Conservation (phyloP, 1,284 basidiomycete species). For the Vanrija pseudolonga region DNA sequence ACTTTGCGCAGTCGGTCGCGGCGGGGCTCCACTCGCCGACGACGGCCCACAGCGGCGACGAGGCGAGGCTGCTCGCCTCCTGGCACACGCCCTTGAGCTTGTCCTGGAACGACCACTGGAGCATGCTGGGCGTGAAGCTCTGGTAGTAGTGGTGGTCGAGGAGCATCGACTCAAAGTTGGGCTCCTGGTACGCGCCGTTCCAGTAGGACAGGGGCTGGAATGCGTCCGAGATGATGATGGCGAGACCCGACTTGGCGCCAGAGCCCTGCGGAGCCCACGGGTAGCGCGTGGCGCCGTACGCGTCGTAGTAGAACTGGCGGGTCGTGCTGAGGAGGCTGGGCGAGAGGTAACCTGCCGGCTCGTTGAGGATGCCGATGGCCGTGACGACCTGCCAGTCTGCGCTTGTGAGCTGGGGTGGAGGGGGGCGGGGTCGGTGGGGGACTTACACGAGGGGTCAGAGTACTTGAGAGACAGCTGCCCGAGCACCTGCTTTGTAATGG, state of each 20-base stretch:
- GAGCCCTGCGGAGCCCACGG: conserved; percentile 57
- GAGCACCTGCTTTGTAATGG: background rate
- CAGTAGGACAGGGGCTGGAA: conserved; percentile 75
- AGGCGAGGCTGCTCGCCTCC: conserved; percentile 53
- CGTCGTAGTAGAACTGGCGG: conserved; percentile 63
- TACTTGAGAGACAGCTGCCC: conserved; percentile 28
- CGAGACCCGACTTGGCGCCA: conserved; percentile 29
- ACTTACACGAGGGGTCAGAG: conserved; percentile 29
- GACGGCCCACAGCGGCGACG: conserved; percentile 63
- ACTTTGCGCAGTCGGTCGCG: conserved; percentile 78
- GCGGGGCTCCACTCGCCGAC: conserved; percentile 77
- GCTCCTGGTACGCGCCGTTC: conserved; percentile 62
- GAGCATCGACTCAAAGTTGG: conserved; percentile 61
- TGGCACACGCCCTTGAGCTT: conserved; percentile 64
- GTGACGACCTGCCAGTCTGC: conserved; percentile 60
- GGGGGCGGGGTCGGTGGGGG: background rate
- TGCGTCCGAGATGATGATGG: conserved; percentile 73
- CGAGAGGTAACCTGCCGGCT: conserved; percentile 72
- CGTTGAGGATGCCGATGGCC: conserved; percentile 54
- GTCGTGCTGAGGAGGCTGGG: conserved; percentile 56
- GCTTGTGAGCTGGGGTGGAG: background rate
- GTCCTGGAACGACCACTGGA: conserved; percentile 57
- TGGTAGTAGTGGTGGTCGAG: conserved; percentile 84
- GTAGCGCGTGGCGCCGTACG: conserved; percentile 64
- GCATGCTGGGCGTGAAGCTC: conserved; percentile 63